Conservation (phyloP, 2,329 filamentous ascomycete genomes). For the Aspergillus chevalieri region DNA sequence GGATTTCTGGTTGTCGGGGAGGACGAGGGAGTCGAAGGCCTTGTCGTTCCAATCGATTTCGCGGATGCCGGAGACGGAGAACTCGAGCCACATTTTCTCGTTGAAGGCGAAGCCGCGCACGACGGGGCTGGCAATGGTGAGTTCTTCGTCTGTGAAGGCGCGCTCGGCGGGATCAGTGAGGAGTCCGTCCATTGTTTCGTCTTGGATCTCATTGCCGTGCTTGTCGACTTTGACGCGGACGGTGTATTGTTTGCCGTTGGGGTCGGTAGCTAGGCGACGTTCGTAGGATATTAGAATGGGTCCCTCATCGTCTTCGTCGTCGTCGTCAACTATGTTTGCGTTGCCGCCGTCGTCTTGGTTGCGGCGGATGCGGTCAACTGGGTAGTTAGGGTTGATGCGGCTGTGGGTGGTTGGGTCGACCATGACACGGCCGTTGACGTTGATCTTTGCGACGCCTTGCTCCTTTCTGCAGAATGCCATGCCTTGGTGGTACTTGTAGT, state of each 20-base stretch:
- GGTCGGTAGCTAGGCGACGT: constrained; percentile 42
- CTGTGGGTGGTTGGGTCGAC: constrained; percentile 76
- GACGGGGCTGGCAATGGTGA: constrained; percentile 74
- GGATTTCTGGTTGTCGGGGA: constrained; percentile 57
- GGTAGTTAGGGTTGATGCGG: constrained; percentile 80
- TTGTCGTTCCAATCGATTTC: constrained; percentile 80
- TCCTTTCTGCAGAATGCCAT: constrained; percentile 82
- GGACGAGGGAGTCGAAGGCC: constrained; percentile 75
- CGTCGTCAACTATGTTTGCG: constrained; percentile 30
- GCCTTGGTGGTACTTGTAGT: constrained; percentile 76
- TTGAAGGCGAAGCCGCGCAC: constrained; percentile 82
- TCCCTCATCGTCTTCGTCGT: constrained; percentile 33
- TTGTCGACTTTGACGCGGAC: constrained; percentile 53
- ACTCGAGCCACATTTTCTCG: constrained; percentile 87
- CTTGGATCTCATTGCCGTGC: constrained; percentile 49
- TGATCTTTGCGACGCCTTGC: constrained; percentile 67
- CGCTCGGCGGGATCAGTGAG: constrained; percentile 28
- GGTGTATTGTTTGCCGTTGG: constrained; percentile 47
- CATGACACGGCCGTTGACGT: constrained; percentile 83
- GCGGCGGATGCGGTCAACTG: constrained; percentile 65
- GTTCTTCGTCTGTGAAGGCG: constrained; percentile 73
- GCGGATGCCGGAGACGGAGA: constrained; percentile 69
- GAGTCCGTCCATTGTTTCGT: constrained; percentile 50
- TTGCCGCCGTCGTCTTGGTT: constrained; percentile 61
- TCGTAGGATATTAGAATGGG: constrained; percentile 29